Evolutionary conservation across 176 grass and related monocot species (phyloP), one percentile per base, ranked within the genome.

Genomic region (Cenchrus purpureus): DNA sequence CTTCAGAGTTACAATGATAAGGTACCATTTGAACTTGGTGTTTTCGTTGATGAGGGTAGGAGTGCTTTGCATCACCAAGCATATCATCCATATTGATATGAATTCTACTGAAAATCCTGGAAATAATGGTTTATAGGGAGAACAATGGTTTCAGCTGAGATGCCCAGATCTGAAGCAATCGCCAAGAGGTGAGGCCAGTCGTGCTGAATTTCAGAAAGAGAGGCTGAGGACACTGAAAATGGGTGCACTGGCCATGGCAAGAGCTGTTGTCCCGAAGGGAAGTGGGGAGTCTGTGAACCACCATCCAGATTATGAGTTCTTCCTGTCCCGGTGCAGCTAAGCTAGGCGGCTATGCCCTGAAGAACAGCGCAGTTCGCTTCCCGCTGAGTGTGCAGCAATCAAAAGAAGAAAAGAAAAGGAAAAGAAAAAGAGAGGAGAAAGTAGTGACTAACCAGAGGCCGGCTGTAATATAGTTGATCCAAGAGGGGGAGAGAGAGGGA

Each of bases 221-320:
- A 95, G 90, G 82, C 17, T 95, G 74, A 92, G 79, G 79, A 86
- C 87, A 71, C 87, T 95, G n/a, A 87, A 64, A 79, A 83, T 71
- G 87, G 80, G 87, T 56, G 90, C 93, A 68, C 48, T 89, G 52
- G 85, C 64, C 32, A 88, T 92, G 82, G 68, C 93, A 53, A 92
- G 90, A 79, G 87, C 90, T 59, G 85, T 81, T 37, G 69, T 92
- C 80, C 86, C 63, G 0, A 95, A 68, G 61, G 83, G 51, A 68
- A 49, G 67, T 77, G 74, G 62, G 82, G 73, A 78, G 20, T 90
- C 85, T 31, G 79, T 59, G 61, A 95, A 92, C 85, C 82, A 53
- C 62, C 93, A 95, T 84, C 90, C 87, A 80, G 93, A 95, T 59
- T 95, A 90, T 7, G 87, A 92, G 73, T 95, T 95, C 79, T 95